Conservation (phyloP, 352 stramenopile species). For the Elongisporangium anandrum region DNA sequence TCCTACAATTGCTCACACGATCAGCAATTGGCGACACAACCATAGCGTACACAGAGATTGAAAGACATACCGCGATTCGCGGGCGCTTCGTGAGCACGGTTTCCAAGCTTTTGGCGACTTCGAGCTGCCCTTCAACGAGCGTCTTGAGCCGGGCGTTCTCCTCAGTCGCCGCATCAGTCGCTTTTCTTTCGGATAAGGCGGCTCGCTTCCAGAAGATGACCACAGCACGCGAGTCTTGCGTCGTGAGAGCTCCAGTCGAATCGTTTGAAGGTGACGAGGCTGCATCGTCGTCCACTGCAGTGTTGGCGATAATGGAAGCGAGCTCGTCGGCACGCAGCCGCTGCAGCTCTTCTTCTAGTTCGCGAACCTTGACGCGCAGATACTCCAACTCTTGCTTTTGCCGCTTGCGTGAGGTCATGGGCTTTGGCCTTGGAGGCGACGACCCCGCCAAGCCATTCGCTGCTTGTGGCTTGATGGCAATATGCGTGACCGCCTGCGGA, state of each 20-base stretch:
- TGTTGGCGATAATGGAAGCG: neutral
- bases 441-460: neutral
- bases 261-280: neutral
- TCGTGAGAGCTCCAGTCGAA: neutral
- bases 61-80: constrained; percentile 6
- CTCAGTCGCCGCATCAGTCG: neutral
- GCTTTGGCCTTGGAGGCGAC: neutral
- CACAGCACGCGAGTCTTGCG: neutral
- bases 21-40: neutral
- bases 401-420: constrained; percentile 40
- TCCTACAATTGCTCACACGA: neutral
- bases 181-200: neutral
- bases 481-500: neutral
- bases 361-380: constrained; percentile 34
- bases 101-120: constrained; percentile 20
- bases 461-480: neutral
- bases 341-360: constrained; percentile 32
- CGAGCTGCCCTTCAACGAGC: constrained; percentile 23
- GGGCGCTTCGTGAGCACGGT: constrained; percentile 25
- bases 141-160: constrained; percentile 33
- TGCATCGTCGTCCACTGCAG: neutral
- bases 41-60: neutral
- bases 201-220: neutral
- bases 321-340: neutral
- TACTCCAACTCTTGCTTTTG: constrained; percentile 56